Conservation (phyloP, 2,329 filamentous ascomycete genomes). For the Metarhizium brunneum region DNA sequence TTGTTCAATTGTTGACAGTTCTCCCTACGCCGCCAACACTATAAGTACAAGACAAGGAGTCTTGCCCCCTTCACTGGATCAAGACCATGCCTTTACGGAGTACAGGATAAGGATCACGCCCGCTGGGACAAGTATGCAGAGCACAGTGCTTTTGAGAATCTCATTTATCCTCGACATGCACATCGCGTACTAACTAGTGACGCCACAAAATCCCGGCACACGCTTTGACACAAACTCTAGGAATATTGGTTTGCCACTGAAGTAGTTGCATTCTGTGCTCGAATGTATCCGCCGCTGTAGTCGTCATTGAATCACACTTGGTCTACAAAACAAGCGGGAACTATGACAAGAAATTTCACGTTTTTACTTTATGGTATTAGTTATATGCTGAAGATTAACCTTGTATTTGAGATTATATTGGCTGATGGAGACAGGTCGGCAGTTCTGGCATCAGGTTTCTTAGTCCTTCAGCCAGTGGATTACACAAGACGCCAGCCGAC, state of each 20-base stretch:
- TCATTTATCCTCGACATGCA: too few relatives aligned
- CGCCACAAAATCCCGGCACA: too few relatives aligned
- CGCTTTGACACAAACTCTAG: constrained; percentile 15
- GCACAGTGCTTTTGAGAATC: too few relatives aligned
- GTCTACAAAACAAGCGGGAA: constrained; percentile 26
- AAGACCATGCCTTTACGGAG: not conserved
- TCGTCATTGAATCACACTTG: constrained; percentile 41
- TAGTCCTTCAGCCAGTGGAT: constrained; percentile 38
- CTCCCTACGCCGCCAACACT: too few relatives aligned
- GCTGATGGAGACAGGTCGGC: constrained; percentile 44
- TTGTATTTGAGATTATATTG: constrained; percentile 46
- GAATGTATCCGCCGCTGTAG: constrained; percentile 46
- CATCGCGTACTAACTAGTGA: too few relatives aligned
- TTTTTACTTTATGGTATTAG: not conserved
- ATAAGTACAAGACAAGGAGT: too few relatives aligned
- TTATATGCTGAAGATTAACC: constrained; percentile 37
- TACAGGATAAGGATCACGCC: constrained; percentile 13
- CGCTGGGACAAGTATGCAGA: too few relatives aligned
- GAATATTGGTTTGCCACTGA: constrained; percentile 29
- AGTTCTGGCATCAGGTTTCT: constrained; percentile 42
- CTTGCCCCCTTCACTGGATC: too few relatives aligned
- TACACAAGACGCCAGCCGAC: constrained; percentile 37
- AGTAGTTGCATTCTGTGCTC: constrained; percentile 38
- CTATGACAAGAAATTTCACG: not conserved
- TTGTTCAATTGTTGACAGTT: too few relatives aligned